A percentile compares a stretch with the other conserved stretches of the same genome.
Conservation (phyloP, 2,329 filamentous ascomycete genomes). For the Neofusicoccum sp. region DNA sequence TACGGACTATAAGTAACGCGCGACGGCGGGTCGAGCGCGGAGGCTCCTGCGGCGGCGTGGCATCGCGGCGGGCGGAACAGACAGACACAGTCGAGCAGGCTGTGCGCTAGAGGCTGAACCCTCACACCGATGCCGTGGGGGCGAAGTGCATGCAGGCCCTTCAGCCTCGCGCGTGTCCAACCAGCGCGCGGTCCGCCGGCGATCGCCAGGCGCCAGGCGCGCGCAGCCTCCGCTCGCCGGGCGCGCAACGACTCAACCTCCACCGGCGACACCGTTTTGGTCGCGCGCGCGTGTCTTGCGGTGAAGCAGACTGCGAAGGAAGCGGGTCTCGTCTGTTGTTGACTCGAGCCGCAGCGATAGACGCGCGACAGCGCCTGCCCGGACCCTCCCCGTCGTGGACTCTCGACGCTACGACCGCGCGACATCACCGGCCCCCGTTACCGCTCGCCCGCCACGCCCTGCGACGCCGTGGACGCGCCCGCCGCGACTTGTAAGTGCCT, state of each 20-base stretch:
- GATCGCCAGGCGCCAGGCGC: background rate
- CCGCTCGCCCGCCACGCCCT: background rate
- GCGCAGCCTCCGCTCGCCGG: background rate
- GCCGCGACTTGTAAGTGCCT: background rate
- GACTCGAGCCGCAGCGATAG: conserved; percentile 1
- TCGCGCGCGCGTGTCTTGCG: conserved; percentile 2
- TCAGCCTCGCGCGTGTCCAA: background rate
- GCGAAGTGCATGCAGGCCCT: conserved; percentile 13
- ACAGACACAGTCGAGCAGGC: background rate
- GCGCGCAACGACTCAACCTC: background rate
- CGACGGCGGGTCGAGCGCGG: background rate
- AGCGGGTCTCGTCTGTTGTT: background rate
- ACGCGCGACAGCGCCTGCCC: background rate
- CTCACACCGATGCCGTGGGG: too few relatives aligned
- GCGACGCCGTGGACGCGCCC: background rate
- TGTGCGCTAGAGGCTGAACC: conserved; percentile 9
- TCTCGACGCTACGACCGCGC: conserved; percentile 1
- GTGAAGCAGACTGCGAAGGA: background rate
- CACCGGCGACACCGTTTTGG: background rate
- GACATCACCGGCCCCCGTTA: background rate
- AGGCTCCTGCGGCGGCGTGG: conserved; percentile 5
- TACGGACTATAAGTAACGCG: background rate
- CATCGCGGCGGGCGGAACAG: background rate
- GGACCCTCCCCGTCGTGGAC: background rate
- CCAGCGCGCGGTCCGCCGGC: background rate